Base-by-base conservation (phyloP, 2,329 filamentous ascomycete genomes). In the Fusarium udum region DNA sequence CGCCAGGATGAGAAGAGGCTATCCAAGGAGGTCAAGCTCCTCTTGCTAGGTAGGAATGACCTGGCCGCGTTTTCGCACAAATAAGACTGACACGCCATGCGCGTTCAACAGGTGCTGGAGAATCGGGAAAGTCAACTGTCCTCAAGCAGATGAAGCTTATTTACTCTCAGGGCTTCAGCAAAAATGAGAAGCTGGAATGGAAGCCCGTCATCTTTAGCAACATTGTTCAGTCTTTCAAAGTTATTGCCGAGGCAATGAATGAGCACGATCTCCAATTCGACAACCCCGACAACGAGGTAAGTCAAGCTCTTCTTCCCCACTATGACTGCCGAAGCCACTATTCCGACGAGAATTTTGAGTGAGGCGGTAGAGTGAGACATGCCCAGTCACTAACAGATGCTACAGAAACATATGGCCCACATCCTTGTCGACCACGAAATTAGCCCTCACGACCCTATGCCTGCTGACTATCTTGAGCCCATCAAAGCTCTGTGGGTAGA, bases 121-220 rank as follows among this genome's bases (percentile, higher is more conserved):
- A 98, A 93, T 84, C 83, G 51, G 83, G 95, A 75, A 98, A 98
- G 84, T 98, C 95, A 14, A 98, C 95, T 4, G 95, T 98, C 67
- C 90, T 98, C 75, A 98, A 98, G 86, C 95, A 98, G 87, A 98
- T 99, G 96, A 95, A 95, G 82, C 91, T 99, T 83, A 98, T 99
- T 78, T 96, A 98, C 82, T 91, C 94, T 20, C 92, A 95, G 82
- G 95, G 96, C 57, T 98, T 98, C 85, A 94, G 91, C 79, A 93
- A 93, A 78, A 91, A 90, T 73, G 96, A 98, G 83, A 93, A 95
- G 82, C 91, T 97, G 74, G 94, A 98, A 86, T 97, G 94, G 89
- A 95, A 96, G 77, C 93, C 95, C 22, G 95, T 98, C 79, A 95
- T 98, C 75, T 98, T 98, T 84, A 95, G 92, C 83, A 99, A 99